Evolutionary conservation across 2,329 filamentous ascomycete species (phyloP).

Genomic region (Chaetomiaceae sp.): DNA sequence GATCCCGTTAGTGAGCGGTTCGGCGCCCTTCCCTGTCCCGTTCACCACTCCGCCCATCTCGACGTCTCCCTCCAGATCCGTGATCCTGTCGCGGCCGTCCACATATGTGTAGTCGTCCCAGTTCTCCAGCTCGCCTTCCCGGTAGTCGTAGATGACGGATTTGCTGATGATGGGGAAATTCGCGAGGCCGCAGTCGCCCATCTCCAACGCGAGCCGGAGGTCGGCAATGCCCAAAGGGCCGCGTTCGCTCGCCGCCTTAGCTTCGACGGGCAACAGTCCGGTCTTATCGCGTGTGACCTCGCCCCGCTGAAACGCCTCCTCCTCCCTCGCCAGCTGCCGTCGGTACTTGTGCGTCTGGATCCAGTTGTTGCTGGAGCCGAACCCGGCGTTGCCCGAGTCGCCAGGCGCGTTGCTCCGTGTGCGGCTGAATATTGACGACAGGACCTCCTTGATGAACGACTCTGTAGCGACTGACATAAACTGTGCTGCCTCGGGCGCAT

Average conservation of each 20-base stretch:
- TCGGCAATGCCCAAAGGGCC: conserved; percentile 73
- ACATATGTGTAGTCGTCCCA: conserved; percentile 58
- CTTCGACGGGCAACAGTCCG: conserved; percentile 75
- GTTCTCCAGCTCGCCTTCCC: conserved; percentile 71
- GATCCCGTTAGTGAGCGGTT: conserved; percentile 45
- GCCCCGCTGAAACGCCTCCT: conserved; percentile 67
- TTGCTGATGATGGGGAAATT: conserved; percentile 73
- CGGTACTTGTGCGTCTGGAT: conserved; percentile 78
- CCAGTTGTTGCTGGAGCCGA: conserved; percentile 62
- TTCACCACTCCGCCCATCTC: conserved; percentile 29
- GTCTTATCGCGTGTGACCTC: conserved; percentile 70
- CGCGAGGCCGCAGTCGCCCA: conserved; percentile 71
- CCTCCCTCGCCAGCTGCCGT: conserved; percentile 69
- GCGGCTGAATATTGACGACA: conserved; percentile 59
- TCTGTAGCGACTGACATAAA: conserved; percentile 64
- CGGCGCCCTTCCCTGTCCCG: conserved; percentile 28
- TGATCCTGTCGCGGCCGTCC: conserved; percentile 34
- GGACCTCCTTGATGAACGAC: conserved; percentile 62
- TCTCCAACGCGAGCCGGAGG: conserved; percentile 67
- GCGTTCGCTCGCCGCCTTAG: conserved; percentile 68
- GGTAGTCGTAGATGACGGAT: conserved; percentile 64
- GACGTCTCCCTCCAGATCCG: conserved; percentile 29
- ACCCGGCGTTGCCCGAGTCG: conserved; percentile 56
- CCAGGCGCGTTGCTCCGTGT: conserved; percentile 63
- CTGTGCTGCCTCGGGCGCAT: conserved; percentile 56